Evolutionary conservation across 306 rosid species (phyloP).

Genomic region (Nissolia schottii): DNA sequence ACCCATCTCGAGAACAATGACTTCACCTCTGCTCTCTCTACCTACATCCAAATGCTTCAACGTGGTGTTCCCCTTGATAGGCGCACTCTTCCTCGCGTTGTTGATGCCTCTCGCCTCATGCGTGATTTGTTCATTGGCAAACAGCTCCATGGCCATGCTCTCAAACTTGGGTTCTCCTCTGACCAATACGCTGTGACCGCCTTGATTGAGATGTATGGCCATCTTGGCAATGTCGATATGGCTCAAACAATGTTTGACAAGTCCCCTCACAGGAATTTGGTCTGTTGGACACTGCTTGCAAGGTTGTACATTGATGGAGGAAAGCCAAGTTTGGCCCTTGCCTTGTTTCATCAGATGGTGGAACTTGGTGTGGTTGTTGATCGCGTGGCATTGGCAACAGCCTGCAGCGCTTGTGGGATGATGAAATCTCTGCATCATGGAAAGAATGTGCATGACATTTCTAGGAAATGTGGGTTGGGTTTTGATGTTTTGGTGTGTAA

Average conservation of each 20-base stretch:
- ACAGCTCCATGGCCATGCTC: slow-evolving; percentile 57
- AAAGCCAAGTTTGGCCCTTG: slow-evolving; percentile 45
- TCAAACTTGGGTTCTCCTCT: slow-evolving; percentile 49
- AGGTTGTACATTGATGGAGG: slow-evolving; percentile 40
- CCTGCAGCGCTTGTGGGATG: slow-evolving; percentile 43
- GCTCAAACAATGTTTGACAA: slow-evolving; percentile 47
- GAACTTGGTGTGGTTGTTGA: slow-evolving; percentile 37
- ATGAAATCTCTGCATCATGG: slow-evolving; percentile 42
- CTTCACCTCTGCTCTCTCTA: slow-evolving; percentile 28
- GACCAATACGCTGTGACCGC: slow-evolving; percentile 47
- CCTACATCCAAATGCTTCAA: slow-evolving; percentile 50
- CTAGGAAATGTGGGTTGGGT: slow-evolving; percentile 44
- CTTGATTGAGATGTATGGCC: slow-evolving; percentile 56
- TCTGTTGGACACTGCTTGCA: slow-evolving; percentile 64
- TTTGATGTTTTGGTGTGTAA: slow-evolving; percentile 55
- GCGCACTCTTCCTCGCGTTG: slow-evolving; percentile 62
- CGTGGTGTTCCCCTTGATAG: slow-evolving; percentile 54
- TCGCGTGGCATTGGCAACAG: slow-evolving; percentile 53
- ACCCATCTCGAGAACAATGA: slow-evolving; percentile 43
- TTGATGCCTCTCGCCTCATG: slow-evolving; percentile 46
- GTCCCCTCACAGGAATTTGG: slow-evolving; percentile 31
- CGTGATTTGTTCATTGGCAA: slow-evolving; percentile 38
- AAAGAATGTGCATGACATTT: slow-evolving; percentile 41
- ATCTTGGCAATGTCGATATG: slow-evolving; percentile 34
- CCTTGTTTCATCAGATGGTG: slow-evolving; percentile 43